Evolutionary conservation across 1,284 basidiomycete species (phyloP).

Genomic region (Cutaneotrichosporon cavernicola): DNA sequence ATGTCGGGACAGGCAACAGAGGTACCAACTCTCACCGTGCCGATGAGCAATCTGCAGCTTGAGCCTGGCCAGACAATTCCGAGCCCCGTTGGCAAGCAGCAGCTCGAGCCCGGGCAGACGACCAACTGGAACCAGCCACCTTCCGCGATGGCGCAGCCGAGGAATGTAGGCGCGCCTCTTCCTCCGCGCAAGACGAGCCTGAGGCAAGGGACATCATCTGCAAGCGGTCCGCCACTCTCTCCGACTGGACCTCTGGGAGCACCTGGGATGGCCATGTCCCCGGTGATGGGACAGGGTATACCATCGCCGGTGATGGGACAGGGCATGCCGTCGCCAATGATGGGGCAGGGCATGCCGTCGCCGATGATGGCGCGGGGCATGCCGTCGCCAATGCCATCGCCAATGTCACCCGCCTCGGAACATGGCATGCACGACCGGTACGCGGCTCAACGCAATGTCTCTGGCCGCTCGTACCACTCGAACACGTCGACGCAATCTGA

Average conservation of each 20-base stretch:
- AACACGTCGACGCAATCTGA: neutral
- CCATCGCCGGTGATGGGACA: neutral
- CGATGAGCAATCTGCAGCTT: slow-evolving; percentile 39
- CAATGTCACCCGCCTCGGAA: slow-evolving; percentile 8
- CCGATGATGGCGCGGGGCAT: neutral
- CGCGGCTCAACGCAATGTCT: neutral
- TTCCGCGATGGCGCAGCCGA: slow-evolving; percentile 2
- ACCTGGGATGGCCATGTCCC: slow-evolving; percentile 2
- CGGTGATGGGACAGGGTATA: neutral
- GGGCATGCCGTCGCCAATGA: neutral
- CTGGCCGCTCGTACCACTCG: slow-evolving; percentile 5
- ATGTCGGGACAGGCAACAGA: slow-evolving; percentile 23
- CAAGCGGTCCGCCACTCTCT: neutral
- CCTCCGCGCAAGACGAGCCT: slow-evolving; percentile 41
- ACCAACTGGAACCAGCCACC: slow-evolving; percentile 33
- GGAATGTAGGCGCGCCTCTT: slow-evolving; percentile 12
- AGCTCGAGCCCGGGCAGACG: slow-evolving; percentile 39
- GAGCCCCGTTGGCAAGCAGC: slow-evolving; percentile 36
- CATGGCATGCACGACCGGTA: neutral
- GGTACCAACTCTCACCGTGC: slow-evolving; percentile 23
- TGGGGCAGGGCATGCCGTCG: slow-evolving; percentile 4
- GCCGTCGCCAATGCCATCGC: neutral
- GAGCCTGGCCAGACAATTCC: slow-evolving; percentile 38
- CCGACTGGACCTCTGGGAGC: neutral
- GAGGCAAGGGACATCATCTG: slow-evolving; percentile 8